phyloP scores from a whole-genome alignment of 108 stramenopile genomes.

The Phaeodactylum tricornutum region DNA sequence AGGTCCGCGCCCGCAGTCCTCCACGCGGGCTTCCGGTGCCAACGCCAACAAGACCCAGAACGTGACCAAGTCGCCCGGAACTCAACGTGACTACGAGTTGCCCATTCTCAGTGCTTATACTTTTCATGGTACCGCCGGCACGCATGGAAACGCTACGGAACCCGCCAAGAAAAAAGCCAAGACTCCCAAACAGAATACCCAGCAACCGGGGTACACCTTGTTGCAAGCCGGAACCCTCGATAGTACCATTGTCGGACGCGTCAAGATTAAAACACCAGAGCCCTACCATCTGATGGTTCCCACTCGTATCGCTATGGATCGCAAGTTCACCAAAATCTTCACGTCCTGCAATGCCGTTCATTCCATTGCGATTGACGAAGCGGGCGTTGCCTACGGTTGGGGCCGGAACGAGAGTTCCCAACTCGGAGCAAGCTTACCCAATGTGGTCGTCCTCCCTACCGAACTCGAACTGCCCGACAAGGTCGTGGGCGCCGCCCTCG shows the following conservation, averaged over 20 bases:
- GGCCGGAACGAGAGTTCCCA: conserved; percentile 65
- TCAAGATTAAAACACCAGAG: conserved; percentile 16
- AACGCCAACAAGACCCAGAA: conserved; percentile 2
- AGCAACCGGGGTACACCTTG: conserved; percentile 31
- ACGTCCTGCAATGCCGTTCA: conserved; percentile 60
- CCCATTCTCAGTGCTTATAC: background rate
- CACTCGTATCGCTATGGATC: conserved; percentile 32
- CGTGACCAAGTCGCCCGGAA: background rate
- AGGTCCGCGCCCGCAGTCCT: background rate
- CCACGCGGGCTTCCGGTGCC: conserved; percentile 1
- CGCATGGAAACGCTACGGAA: conserved; percentile 9
- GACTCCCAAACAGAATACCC: conserved; percentile 10
- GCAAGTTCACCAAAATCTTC: conserved; percentile 34
- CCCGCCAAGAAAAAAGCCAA: background rate
- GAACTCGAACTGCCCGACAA: conserved; percentile 11
- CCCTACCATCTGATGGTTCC: conserved; percentile 43
- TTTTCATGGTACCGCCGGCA: background rate
- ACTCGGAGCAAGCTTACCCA: conserved; percentile 16
- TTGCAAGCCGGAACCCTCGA: conserved; percentile 82
- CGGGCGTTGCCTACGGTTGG: conserved; percentile 71
- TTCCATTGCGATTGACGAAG: conserved; percentile 49
- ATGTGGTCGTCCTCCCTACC: conserved; percentile 24
- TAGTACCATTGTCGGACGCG: conserved; percentile 39
- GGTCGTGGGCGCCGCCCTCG: conserved; percentile 58
- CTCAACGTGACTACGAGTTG: conserved; percentile 15